phyloP scores from a whole-genome alignment of 768 basidiomycete species.

The Suillus subalutaceus region DNA sequence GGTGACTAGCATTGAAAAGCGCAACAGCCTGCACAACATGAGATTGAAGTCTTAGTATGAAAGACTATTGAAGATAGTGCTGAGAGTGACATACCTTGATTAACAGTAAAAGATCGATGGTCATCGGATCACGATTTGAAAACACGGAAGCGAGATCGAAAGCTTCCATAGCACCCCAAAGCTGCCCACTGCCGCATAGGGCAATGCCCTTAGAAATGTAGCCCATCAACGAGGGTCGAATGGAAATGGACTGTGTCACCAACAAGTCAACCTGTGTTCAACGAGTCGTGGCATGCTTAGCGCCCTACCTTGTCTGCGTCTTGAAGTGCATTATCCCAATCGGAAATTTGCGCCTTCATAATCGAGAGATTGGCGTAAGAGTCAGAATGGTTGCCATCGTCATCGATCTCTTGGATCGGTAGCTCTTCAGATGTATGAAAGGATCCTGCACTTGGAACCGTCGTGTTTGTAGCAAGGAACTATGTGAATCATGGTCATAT shows the following conservation, averaged over 20 bases:
- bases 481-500: background rate
- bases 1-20: background rate
- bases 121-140: background rate
- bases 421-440: background rate
- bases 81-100: background rate
- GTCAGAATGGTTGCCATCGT: background rate
- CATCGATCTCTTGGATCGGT: background rate
- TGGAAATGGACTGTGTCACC: background rate
- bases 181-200: background rate
- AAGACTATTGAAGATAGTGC: background rate
- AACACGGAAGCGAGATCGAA: background rate
- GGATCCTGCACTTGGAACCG: background rate
- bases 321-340: background rate
- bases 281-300: background rate
- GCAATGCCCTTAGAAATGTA: background rate
- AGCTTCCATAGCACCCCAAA: background rate
- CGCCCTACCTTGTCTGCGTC: background rate
- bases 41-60: background rate
- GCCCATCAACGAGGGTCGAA: background rate
- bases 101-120: background rate
- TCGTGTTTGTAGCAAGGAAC: background rate
- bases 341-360: background rate
- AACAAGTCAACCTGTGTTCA: background rate
- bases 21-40: background rate
- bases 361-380: background rate